Evolutionary conservation across 2,329 filamentous ascomycete genomes (phyloP), one percentile per base, ranked within the genome.

Genomic region (Calycina herbarum): DNA sequence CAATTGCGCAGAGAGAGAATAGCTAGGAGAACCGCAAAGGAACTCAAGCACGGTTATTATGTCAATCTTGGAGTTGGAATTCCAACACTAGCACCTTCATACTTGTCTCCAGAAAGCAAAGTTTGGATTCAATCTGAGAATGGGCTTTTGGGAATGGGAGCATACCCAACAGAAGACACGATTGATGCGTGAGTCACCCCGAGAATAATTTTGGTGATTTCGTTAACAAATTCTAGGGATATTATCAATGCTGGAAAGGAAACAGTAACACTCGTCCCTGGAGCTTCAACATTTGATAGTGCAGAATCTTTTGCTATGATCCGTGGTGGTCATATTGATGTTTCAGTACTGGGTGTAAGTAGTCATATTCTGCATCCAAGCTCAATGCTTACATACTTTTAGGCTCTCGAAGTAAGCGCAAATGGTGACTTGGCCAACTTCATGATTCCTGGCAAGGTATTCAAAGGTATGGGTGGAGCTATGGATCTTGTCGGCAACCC

Each of bases 71-170:
- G 91, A 20, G 90, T 94, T 66, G 85, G 92, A n/a, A 93, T 96
- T 76, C 93, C 92, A 0, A 96, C 92, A 15, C 82, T 95, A n/a
- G 91, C 92, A 0, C 91, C 92, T 0, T 90, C 88, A 0, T 93
- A 91, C 76, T 79, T 96, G 6, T 86, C 90, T 1, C 77, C 85
- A 0, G 85, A 85, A 61, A 83, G 87, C 17, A 86, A 89, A 67
- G 92, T 96, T 35, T 93, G 92, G 86, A 85, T 96, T 56, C 92
- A 96, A 76, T 92, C 89, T 0, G 92, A 96, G 79, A 96, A 96
- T 77, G 92, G 92, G 11, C 90, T 96, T 65, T 78, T 96, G 1
- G 92, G 92, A 56, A 93, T 96, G 82, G 92, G 92, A 0, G 85
- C 90, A 0, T 94, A 95, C 77, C 92, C 92, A 0, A 87, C 86